Conservation (phyloP, 1,284 basidiomycete species). For the Marasmius tenuissimus region DNA sequence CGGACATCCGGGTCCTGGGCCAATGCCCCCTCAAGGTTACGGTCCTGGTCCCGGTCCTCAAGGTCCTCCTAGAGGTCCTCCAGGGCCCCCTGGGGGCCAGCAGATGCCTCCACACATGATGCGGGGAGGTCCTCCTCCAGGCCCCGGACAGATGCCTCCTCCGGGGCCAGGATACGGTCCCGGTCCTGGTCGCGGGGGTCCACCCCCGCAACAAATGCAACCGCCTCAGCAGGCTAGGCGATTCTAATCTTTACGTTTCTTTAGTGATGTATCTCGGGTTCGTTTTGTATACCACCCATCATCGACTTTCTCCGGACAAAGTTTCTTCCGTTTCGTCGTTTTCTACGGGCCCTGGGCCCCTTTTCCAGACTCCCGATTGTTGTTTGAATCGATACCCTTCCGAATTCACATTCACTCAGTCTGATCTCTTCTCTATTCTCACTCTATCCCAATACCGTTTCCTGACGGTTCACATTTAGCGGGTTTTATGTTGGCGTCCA, state of each 20-base stretch:
- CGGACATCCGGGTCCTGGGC: slow-evolving; percentile 21
- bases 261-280: neutral
- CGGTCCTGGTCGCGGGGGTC: slow-evolving; percentile 5
- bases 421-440: neutral
- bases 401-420: neutral
- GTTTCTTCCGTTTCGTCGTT: neutral
- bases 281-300: neutral
- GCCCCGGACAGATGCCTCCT: slow-evolving; percentile 13
- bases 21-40: slow-evolving; percentile 18
- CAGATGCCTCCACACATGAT: slow-evolving; percentile 31
- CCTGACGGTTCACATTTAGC: neutral
- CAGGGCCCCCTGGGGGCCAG: slow-evolving; percentile 26
- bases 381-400: neutral
- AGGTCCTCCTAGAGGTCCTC: slow-evolving; percentile 27
- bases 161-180: slow-evolving; percentile 1
- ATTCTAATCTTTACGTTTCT: neutral
- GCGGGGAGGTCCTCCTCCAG: slow-evolving; percentile 23
- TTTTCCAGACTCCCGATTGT: neutral
- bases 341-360: neutral
- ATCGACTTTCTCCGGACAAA: no score
- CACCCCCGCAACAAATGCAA: slow-evolving; percentile 14
- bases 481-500: no score
- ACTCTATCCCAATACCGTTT: neutral
- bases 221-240: slow-evolving; percentile 6
- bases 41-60: slow-evolving; percentile 23